Conservation (phyloP, 225 moss, liverwort and hornwort genomes). For the Polytrichum formosum region DNA sequence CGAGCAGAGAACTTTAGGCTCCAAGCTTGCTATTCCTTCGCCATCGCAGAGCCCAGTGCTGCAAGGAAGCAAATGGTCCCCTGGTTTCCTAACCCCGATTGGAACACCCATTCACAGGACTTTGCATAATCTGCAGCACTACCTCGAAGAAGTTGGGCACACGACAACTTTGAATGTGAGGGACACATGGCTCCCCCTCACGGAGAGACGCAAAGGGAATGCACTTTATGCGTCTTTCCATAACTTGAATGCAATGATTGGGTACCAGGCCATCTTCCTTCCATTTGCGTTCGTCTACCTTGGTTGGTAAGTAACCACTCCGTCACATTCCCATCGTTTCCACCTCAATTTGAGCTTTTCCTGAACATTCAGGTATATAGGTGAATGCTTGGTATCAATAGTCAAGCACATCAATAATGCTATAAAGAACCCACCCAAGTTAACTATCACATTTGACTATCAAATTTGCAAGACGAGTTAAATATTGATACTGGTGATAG, state of each 20-base stretch:
- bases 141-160: constrained; percentile 45
- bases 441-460: no score
- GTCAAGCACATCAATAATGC: no score
- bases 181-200: constrained; percentile 51
- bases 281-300: constrained; percentile 80
- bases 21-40: constrained; percentile 25
- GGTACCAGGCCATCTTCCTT: constrained; percentile 71
- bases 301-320: constrained; percentile 52
- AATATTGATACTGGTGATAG: no score
- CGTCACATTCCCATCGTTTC: not conserved
- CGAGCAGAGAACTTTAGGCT: constrained; percentile 12
- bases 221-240: constrained; percentile 61
- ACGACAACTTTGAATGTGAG: constrained; percentile 31
- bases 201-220: constrained; percentile 60
- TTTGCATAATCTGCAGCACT: constrained; percentile 46
- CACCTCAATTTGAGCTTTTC: no score
- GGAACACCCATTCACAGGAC: constrained; percentile 41
- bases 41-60: constrained; percentile 31
- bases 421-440: no score
- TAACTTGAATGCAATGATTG: constrained; percentile 73
- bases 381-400: no score
- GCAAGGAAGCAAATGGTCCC: constrained; percentile 14
- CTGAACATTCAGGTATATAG: no score
- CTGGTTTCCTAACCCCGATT: constrained; percentile 24
- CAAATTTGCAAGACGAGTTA: no score